Conservation (phyloP, 2,329 filamentous ascomycete species). For the Sporothrix pallida region DNA sequence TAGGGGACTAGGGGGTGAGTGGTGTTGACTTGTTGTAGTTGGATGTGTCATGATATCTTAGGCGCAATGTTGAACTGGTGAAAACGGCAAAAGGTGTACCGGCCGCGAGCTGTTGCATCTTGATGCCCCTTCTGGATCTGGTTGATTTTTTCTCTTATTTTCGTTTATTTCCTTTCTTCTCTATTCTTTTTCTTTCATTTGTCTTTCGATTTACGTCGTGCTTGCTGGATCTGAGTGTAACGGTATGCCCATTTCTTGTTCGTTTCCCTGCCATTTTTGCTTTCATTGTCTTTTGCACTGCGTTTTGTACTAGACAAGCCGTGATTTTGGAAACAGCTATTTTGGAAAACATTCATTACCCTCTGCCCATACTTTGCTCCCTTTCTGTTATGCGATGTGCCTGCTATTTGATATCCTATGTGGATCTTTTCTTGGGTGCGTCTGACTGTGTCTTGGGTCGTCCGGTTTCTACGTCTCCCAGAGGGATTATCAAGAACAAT, state of each 20-base stretch:
- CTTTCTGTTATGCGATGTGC: no score
- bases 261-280: background rate
- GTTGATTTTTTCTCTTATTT: background rate
- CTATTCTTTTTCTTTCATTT: conserved; percentile 1
- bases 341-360: background rate
- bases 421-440: background rate
- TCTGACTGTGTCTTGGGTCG: background rate
- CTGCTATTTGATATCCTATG: background rate
- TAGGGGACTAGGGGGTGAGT: conserved; percentile 29
- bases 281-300: background rate
- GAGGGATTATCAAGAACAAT: no score
- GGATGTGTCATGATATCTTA: background rate
- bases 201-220: background rate
- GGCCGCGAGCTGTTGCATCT: background rate
- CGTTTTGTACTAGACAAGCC: background rate
- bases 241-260: background rate
- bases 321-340: background rate
- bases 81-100: no score
- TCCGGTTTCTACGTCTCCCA: no score
- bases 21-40: background rate
- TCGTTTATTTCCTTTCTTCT: background rate
- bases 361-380: no score
- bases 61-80: conserved; percentile 3
- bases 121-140: conserved; percentile 12
- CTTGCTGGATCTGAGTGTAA: background rate